Conservation (phyloP, 306 rosid species). For the Senna tora region DNA sequence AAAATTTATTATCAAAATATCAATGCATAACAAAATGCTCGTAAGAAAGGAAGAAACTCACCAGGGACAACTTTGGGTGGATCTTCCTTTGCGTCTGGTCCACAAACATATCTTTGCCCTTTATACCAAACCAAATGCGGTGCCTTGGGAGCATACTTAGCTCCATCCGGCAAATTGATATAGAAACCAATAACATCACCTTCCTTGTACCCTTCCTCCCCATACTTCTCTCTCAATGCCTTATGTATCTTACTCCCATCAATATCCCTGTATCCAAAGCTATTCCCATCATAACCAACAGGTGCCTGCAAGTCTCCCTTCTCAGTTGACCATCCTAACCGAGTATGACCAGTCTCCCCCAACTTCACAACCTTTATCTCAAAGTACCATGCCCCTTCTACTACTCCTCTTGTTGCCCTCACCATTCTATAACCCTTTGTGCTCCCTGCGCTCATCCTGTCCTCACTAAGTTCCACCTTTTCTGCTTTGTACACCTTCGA, state of each 20-base stretch:
- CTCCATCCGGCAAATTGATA: conserved; percentile 85
- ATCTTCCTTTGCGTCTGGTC: conserved; percentile 75
- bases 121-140: conserved; percentile 79
- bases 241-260: conserved; percentile 96
- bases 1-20: background rate
- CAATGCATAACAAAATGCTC: background rate
- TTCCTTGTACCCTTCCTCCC: conserved; percentile 91
- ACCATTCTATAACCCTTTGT: conserved; percentile 97
- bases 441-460: conserved; percentile 82
- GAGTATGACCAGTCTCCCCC: conserved; percentile 86
- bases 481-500: conserved; percentile 97
- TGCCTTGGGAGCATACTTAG: conserved; percentile 64
- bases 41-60: conserved; percentile 39
- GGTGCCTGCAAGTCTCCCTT: conserved; percentile 98
- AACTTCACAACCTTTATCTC: conserved; percentile 73
- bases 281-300: conserved; percentile 87
- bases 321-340: conserved; percentile 90
- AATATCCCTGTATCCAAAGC: conserved; percentile 87
- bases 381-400: conserved; percentile 93
- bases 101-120: conserved; percentile 79
- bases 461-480: conserved; percentile 88
- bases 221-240: conserved; percentile 89
- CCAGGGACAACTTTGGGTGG: conserved; percentile 81
- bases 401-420: conserved; percentile 87
- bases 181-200: conserved; percentile 92